Base-by-base conservation (phyloP, 495 filamentous ascomycete genomes). In the Lindgomyces ingoldianus region DNA sequence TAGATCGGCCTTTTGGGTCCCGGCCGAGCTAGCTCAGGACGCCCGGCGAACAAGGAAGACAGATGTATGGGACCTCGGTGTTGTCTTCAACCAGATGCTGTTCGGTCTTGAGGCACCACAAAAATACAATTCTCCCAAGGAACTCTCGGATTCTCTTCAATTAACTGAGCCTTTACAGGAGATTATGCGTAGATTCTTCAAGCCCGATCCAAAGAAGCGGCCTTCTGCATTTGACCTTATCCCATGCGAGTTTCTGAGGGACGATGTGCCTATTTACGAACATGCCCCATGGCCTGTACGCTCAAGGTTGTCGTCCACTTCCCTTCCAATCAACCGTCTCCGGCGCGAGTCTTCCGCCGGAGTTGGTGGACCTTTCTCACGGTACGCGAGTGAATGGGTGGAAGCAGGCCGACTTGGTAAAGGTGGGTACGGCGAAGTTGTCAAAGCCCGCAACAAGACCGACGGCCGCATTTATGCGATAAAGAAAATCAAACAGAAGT, bases 361-460 rank as follows among this genome's bases (percentile, higher is more conserved):
- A 14, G 26, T 62, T 48, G 59, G 56, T 3, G 50, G 55, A 0
- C n/a, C 74, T 2, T 79, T 82, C 26, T 93, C 91, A 0, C 82
- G 91, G 46, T 98, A 97, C 70, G 80, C 79, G 30, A 87, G 88
- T 70, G 95, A 98, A 69, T 98, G 95, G 72, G 87, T 90, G 21
- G 93, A 98, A 75, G 85, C 90, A 61, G 92, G 91, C 18, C 85
- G 88, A 1, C 79, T 98, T 19, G 94, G 95, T 25, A 94, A 91
- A 75, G 94, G 94, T 16, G 95, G 93, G 1, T 98, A 95, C 75
- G 94, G 95, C 27, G 90, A 97, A 76, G 94, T 98, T n/a, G 91
- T 98, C 45, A 92, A 93, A 73, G 93, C 94, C 6, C 84, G 95
- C 59, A 96, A 96, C 70, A 95, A 92, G 74, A 83, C 96, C 6